Percentiles rank a stretch among this genome's conserved stretches.
These are phyloP conservation scores for Geotrichum ghanense DNA, from an alignment of 805 yeast species.

Conservation along the genomic window DNA sequence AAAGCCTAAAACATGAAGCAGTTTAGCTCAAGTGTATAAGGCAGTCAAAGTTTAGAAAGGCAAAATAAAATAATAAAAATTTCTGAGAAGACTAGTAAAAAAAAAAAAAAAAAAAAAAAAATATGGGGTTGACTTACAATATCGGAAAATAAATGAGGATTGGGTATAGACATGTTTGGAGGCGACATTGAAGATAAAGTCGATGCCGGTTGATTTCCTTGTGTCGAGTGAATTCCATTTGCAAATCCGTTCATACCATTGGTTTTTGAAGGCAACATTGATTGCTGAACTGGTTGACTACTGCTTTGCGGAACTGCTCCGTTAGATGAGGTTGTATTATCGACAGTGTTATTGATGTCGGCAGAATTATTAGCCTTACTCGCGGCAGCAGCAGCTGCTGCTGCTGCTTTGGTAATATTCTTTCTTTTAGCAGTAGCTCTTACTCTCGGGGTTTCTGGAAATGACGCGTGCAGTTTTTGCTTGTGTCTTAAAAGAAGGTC, in stretches of 20 bases:
- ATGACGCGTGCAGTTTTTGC: constrained; percentile 66
- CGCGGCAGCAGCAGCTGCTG: no score
- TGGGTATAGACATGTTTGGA: background rate
- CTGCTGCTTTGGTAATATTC: constrained; percentile 1
- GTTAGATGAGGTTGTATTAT: background rate
- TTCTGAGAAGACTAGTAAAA: no score
- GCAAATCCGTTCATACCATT: background rate
- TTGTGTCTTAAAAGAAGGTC: constrained; percentile 70
- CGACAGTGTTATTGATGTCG: background rate
- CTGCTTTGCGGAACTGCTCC: background rate
- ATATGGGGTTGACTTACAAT: background rate
- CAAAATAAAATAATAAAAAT: no score
- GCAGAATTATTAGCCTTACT: background rate
- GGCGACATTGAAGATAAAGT: background rate
- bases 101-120: no score
- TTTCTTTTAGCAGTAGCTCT: constrained; percentile 2
- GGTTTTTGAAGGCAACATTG: background rate
- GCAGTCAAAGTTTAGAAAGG: background rate
- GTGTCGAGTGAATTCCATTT: background rate
- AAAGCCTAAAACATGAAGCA: background rate
- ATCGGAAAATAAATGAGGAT: background rate
- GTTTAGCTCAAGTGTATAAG: background rate
- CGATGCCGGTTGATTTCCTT: background rate
- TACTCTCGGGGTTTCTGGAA: constrained; percentile 18
- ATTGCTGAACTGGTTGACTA: background rate